Percentiles rank a stretch among this genome's conserved stretches.
Conservation (phyloP, 257 asterid genomes). For the Striga asiatica region DNA sequence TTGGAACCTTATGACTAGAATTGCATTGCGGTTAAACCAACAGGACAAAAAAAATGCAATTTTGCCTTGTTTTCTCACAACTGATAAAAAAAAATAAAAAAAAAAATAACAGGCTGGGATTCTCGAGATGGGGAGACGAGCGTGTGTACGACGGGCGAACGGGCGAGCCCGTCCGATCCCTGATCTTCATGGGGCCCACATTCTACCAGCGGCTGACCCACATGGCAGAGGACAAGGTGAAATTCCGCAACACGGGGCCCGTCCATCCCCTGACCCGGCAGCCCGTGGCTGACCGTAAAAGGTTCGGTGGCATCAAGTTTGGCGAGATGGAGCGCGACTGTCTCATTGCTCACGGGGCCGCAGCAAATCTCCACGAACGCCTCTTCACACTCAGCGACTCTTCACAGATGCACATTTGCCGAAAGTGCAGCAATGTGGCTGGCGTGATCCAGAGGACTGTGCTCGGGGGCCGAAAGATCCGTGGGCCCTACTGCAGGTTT, state of each 20-base stretch:
- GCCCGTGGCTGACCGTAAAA: slow-evolving; percentile 91
- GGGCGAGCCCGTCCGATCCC: slow-evolving; percentile 54
- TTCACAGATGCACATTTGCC: slow-evolving; percentile 76
- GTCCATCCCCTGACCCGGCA: slow-evolving; percentile 97
- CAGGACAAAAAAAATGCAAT: no score
- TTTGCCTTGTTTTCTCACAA: no score
- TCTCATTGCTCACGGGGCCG: slow-evolving; percentile 88
- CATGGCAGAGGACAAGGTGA: slow-evolving; percentile 96
- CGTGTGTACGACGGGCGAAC: slow-evolving; percentile 73
- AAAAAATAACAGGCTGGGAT: slow-evolving; percentile 90
- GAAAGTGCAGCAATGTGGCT: slow-evolving; percentile 69
- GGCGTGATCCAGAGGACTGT: slow-evolving; percentile 62
- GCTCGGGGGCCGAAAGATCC: slow-evolving; percentile 52
- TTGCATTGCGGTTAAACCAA: no score
- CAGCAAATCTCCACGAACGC: slow-evolving; percentile 77
- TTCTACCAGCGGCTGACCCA: slow-evolving; percentile 87
- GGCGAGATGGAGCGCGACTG: slow-evolving; percentile 98
- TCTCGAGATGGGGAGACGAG: slow-evolving; percentile 80
- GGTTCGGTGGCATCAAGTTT: slow-evolving; percentile 83
- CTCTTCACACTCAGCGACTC: slow-evolving; percentile 89
- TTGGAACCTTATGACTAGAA: no score
- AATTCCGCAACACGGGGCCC: slow-evolving; percentile 77
- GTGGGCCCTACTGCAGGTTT: slow-evolving; percentile 80
- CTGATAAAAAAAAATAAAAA: no score
- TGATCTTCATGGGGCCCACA: slow-evolving; percentile 86